Base-by-base conservation (phyloP, 495 filamentous ascomycete species). In the Wilcoxina mikolae region DNA sequence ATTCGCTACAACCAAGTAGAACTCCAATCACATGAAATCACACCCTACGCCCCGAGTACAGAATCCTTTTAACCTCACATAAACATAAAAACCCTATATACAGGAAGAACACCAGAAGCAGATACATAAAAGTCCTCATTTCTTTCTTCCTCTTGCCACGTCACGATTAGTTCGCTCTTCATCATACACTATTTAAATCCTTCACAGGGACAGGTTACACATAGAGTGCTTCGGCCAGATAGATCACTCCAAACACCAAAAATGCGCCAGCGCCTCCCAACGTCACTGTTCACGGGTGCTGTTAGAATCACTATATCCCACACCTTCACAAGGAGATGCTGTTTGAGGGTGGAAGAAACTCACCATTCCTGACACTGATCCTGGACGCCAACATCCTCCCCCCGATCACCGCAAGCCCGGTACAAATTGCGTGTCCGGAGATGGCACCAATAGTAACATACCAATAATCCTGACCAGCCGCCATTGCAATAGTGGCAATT, bases 401-500 rank as follows among this genome's bases (percentile, higher is more conserved):
- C 4, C 91, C 91, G 54, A 98, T 74, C 18, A 98, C 91, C n/a
- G 91, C 91, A 41, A 84, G 82, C 25, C 83, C 82, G 4, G 91
- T 98, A 70, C 91, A 98, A 47, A 87, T 75, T 25, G 78, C 81
- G 68, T 98, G 91, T 35, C 93, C 91, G 3, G 78, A 73, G 42
- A 94, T 78, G 5, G 91, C 89, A 51, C 91, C 91, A 52, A 87
- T 72, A 3, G 87, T 95, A 15, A 98, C 91, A 87, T 88, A 95
- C 91, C 89, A 96, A 65, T 96, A 96, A 66, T 96, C 93, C 70
- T 93, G 85, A 2, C 91, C 91, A 9, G 91, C 91, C 44, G 91
- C 93, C 91, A 98, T 98, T 35, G 91, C 91, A 64, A 98, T 95
- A 4, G 91, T 98, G 15, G 91, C 93, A 64, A 98, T 98, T 68